Percentiles rank a stretch among this genome's conserved stretches.
Evolutionary conservation across 306 rosid genomes (phyloP).

Genomic region (Argentina anserina): DNA sequence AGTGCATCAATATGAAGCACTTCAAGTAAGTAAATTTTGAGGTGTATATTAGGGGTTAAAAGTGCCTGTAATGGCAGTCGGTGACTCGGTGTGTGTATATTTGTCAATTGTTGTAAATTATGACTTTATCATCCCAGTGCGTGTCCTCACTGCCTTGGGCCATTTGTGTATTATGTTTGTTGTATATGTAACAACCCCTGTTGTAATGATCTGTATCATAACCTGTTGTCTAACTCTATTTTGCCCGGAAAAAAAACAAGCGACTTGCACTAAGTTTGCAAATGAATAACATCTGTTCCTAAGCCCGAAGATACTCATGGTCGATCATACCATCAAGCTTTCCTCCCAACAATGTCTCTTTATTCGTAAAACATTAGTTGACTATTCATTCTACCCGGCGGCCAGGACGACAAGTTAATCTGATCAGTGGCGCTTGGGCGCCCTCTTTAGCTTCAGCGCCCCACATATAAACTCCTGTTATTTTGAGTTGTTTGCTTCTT

Average conservation of each 20-base stretch:
- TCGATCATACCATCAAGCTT: neutral
- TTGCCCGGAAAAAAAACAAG: neutral
- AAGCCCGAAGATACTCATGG: neutral
- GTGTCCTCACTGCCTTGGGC: neutral
- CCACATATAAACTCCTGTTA: neutral
- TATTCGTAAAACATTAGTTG: neutral
- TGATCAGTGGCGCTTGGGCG: neutral
- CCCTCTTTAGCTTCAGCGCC: neutral
- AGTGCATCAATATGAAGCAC: neutral
- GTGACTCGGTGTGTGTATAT: neutral
- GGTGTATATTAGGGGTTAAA: neutral
- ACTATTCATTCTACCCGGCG: neutral
- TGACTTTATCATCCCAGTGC: neutral
- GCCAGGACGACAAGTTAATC: neutral
- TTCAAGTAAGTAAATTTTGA: neutral
- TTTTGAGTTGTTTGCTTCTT: neutral
- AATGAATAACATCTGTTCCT: neutral
- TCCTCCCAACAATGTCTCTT: neutral
- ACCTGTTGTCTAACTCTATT: no score
- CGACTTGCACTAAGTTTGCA: neutral
- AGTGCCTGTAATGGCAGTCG: neutral
- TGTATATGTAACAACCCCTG: neutral
- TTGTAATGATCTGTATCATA: neutral
- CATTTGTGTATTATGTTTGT: constrained; percentile 16
- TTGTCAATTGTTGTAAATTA: constrained; percentile 17